A percentile compares a stretch with the other conserved stretches of the same genome.
Conservation (phyloP, 2,329 filamentous ascomycete species). For the Ceratocystis eucalypticola region DNA sequence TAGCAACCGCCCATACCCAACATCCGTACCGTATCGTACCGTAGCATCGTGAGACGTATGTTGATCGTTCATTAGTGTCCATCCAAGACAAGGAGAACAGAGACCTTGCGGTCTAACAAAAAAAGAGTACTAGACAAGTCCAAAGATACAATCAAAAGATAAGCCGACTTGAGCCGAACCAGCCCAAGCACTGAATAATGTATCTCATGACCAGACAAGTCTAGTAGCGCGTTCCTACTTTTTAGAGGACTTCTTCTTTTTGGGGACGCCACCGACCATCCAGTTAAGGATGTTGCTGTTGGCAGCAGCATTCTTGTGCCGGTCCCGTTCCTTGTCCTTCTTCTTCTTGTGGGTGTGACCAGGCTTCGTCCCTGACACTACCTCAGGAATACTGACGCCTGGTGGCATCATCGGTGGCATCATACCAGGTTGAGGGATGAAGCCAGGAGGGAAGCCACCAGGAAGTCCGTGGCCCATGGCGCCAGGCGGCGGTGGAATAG, state of each 20-base stretch:
- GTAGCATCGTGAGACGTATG: constrained; percentile 4
- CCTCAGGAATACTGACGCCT: background rate
- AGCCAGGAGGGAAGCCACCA: background rate
- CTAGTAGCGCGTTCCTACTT: constrained; percentile 7
- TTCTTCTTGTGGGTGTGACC: constrained; percentile 1
- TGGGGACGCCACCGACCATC: background rate
- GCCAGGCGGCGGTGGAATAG: constrained; percentile 7
- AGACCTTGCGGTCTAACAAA: background rate
- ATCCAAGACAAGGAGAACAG: background rate
- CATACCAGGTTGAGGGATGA: background rate
- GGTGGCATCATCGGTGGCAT: constrained; percentile 4
- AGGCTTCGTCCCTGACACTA: background rate
- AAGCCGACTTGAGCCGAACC: background rate
- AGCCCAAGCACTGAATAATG: background rate
- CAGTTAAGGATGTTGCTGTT: background rate
- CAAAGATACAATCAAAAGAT: background rate
- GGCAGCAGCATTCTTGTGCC: background rate
- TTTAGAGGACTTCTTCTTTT: constrained; percentile 6
- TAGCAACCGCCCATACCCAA: no score
- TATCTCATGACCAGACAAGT: constrained; percentile 4
- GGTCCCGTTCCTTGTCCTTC: background rate
- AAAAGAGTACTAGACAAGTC: background rate
- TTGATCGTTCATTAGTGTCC: background rate
- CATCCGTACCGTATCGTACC: background rate
- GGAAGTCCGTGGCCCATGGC: background rate